Base-by-base conservation (phyloP, 257 asterid genomes). In the Gentiana straminea region DNA sequence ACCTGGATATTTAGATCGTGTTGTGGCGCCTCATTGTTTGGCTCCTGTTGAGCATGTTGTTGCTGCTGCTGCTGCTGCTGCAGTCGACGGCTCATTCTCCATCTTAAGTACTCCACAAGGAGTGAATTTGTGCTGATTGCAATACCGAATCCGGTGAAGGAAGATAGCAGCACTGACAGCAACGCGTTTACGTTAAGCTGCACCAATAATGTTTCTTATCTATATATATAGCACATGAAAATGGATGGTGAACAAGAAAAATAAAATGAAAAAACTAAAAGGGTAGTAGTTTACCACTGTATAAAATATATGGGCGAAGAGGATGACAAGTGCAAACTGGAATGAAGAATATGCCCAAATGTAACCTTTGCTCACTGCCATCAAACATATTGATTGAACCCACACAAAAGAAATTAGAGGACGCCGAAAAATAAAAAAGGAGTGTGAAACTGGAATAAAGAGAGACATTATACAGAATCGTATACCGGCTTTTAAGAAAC, bases 301-400 rank as follows among this genome's bases (percentile, higher is more conserved):
- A 59, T 86, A 91, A 60, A 91, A 91, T 67, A 91, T 81, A 61
- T 87, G 98, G 67, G 98, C 95, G 51, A 91, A 91, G 13, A 91
- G 82, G 74, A 91, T 87, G 59, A 91, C 96, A 59, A 81, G 74
- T 38, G 96, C 98, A 63, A 91, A 91, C 86, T 91, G 98, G 81
- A 87, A 91, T 24, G 94, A 87, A 59, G 98, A 89, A 63, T 91
- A 91, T 51, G 95, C 95, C 98, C 98, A 91, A 69, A 91, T 84
- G 88, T 76, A 91, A 63, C 84, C 72, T 86, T 75, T 91, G 84
- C 95, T 79, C 73, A 87, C 98, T 91, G 94, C 76, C 59, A 68
- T 77, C 7, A 5, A 41, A 41, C 46, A 41, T 7, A 34, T 4
- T 35, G 15, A 13, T 1, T 10, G 37, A 3, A 32, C 24, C 47